Base-by-base conservation (phyloP, 176 grass and related monocot species). In the Hyparrhenia diplandra region DNA sequence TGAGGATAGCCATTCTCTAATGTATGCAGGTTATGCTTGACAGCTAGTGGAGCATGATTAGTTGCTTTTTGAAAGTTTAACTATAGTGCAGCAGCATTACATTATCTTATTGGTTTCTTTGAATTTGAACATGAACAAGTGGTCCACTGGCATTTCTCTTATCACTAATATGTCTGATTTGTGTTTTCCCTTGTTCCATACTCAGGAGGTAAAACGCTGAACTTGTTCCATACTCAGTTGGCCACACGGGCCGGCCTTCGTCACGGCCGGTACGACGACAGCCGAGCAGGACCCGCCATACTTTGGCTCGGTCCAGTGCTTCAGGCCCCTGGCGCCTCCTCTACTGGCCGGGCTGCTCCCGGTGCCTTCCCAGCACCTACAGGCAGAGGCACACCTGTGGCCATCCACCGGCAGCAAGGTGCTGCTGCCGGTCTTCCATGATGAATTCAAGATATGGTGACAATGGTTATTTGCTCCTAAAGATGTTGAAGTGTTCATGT, bases 1-100 rank as follows among this genome's bases (percentile, higher is more conserved):
- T 73, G 67, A 79, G 63, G 86, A 88, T 64, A 73, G 34, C 8
- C 86, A 84, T 67, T 88, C 81, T 84, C 37, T 88, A 74, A 61
- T 75, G 86, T 88, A 80, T 68, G 45, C 64, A 31, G 43, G 65
- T 61, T 67, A 77, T 10, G 9, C 34, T 25, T 14, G 30, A 24
- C 61, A 40, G 61, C 17, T 75, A 77, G 1, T 64, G 40, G 51
- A 78, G 24, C 63, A 34, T n/a, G 42, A 79, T 20, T 51, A 67
- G 20, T 36, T 51, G 41, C 5, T 51, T 51, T n/a, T 51, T 51
- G 60, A 34, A 66, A 46, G 17, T n/a, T 27, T 41, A 28, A 36
- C 10, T 13, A n/a, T n/a, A n/a, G n/a, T 18, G 9, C 37, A 64
- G 39, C 30, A 54, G 30, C 32, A 64, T 82, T 65, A 8, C 40